Conservation (phyloP, 768 basidiomycete genomes). For the Pleurotus giganteus region DNA sequence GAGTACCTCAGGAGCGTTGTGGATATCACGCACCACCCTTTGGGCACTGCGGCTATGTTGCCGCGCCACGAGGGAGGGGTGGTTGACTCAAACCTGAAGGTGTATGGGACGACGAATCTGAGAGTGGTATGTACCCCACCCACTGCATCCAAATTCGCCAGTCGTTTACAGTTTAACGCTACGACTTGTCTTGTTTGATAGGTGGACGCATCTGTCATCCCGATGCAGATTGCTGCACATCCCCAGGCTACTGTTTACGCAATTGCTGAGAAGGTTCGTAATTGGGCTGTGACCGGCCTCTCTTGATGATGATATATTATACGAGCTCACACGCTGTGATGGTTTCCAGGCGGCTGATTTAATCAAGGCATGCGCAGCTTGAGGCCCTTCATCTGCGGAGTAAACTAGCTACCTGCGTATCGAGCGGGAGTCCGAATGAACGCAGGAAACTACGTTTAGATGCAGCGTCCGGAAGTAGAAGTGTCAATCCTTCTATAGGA, state of each 20-base stretch:
- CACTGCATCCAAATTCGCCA: constrained; percentile 10
- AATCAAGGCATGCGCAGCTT: not conserved
- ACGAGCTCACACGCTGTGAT: not conserved
- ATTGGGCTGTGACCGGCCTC: too few species aligned
- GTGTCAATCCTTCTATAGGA: too few species aligned
- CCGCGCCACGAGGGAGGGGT: constrained; percentile 33
- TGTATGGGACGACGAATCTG: constrained; percentile 21
- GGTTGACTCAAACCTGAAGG: constrained; percentile 26
- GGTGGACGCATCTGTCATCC: constrained; percentile 20
- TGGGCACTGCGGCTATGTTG: constrained; percentile 26
- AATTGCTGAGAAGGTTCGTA: constrained; percentile 20
- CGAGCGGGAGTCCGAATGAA: too few species aligned
- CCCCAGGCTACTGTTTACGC: constrained; percentile 20
- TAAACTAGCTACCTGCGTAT: too few species aligned
- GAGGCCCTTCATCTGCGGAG: too few species aligned
- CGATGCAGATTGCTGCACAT: constrained; percentile 19
- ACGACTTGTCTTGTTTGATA: too few species aligned
- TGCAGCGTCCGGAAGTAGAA: too few species aligned
- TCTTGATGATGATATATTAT: not conserved
- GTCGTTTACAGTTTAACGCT: too few species aligned
- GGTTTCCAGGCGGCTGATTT: not conserved
- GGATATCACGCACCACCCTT: constrained; percentile 15
- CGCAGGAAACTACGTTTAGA: too few species aligned
- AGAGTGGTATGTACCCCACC: constrained; percentile 12
- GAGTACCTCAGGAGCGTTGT: constrained; percentile 5